These are phyloP conservation scores for Boletales sp. DNA, from an alignment of 768 basidiomycete species.

Conservation along the genomic window DNA sequence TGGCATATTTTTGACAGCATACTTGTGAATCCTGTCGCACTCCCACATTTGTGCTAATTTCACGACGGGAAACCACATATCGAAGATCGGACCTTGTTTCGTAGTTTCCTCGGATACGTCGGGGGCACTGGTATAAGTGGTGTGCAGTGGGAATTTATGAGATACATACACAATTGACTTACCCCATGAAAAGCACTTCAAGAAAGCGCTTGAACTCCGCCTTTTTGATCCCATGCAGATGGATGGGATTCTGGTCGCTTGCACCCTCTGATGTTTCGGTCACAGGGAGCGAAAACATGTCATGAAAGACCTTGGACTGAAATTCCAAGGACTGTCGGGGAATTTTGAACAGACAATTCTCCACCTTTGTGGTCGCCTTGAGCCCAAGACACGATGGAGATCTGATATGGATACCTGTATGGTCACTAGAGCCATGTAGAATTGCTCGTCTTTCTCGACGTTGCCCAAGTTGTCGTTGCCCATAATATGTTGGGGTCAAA, in stretches of 20 bases:
- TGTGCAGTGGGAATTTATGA: background rate
- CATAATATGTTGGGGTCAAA: no score
- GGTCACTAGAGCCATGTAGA: conserved; percentile 18
- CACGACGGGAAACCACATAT: conserved; percentile 38
- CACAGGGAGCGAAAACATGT: conserved; percentile 24
- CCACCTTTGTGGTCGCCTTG: conserved; percentile 18
- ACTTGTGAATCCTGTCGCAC: conserved; percentile 27
- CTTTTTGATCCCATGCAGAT: conserved; percentile 18
- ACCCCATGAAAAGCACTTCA: conserved; percentile 18
- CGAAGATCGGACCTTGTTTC: background rate
- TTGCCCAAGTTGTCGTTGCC: no score
- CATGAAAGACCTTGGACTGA: conserved; percentile 23
- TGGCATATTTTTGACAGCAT: conserved; percentile 29
- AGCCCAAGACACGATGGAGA: background rate
- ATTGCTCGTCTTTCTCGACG: conserved; percentile 7
- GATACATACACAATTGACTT: background rate
- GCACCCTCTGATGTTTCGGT: conserved; percentile 14
- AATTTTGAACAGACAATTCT: conserved; percentile 24
- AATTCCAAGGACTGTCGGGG: conserved; percentile 22
- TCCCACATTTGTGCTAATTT: conserved; percentile 39
- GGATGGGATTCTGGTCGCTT: conserved; percentile 21
- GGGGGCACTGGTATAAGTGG: no score
- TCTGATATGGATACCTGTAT: conserved; percentile 1
- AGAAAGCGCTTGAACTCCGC: conserved; percentile 26
- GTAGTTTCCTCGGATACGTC: background rate